Base-by-base conservation (phyloP, 257 asterid species). In the Echites panduratus region DNA sequence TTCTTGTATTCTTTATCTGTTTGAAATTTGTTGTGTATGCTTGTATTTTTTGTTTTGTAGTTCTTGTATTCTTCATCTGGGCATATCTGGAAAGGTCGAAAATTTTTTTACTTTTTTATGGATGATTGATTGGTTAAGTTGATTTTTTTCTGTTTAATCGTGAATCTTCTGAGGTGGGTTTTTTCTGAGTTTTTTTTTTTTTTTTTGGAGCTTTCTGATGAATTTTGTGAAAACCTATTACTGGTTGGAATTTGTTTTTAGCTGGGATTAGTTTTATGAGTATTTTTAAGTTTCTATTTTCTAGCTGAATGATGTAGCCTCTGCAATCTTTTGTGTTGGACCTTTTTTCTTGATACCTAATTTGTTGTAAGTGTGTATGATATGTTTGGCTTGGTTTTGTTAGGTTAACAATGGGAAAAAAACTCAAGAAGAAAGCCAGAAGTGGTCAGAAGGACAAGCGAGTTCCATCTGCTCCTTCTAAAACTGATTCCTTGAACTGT, bases 381-480 rank as follows among this genome's bases (percentile, higher is more conserved):
- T 29, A 44, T 71, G 53, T 63, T 45, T 69, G 68, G 56, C 66
- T 82, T 66, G 73, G 73, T 52, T 79, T 56, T 74, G 11, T 62
- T 64, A 88, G 95, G 89, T 49, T 32, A 70, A 75, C 64, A 82
- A 91, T 91, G 95, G 96, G 85, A 82, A 93, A 93, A 75, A 93
- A 91, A 79, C 87, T 74, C 61, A 92, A 87, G 77, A 92, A 82
- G 90, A 91, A 89, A 74, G 74, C 76, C 43, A 87, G 77, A 82
- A 85, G 83, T 81, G 90, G 75, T 68, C 87, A 76, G 11, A 91
- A 82, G 86, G 93, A 85, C 79, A 94, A 85, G 76, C 77, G 74
- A 78, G 80, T 76, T 74, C 66, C 82, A 16, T 66, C 85, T 50
- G 73, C 78, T 26, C 61, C 90, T 78, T 73, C 82, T 0, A 75